Evolutionary conservation across 139 green algal species (phyloP).

Genomic region (Nannochloris sp.): DNA sequence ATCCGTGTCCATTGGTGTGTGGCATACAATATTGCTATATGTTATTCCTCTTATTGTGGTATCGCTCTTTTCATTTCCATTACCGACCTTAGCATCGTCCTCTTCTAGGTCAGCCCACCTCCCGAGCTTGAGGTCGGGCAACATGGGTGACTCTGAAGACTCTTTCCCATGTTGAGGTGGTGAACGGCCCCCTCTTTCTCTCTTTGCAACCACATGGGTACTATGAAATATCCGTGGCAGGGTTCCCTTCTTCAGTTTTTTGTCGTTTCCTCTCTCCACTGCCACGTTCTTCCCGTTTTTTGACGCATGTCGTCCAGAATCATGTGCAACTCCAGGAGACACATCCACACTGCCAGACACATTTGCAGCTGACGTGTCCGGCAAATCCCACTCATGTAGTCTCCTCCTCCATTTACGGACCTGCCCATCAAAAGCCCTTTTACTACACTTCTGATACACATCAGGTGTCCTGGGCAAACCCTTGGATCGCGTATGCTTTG

Average conservation of each 20-base stretch:
- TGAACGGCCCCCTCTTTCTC: no score
- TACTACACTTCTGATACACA: conserved; percentile 44
- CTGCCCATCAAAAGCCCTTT: conserved; percentile 45
- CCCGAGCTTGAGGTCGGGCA: no score
- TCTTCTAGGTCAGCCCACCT: no score
- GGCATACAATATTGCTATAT: no score
- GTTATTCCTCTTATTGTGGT: no score
- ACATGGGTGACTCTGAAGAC: no score
- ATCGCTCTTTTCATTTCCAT: no score
- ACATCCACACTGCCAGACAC: not conserved
- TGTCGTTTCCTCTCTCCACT: not conserved
- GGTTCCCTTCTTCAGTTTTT: conserved; percentile 4
- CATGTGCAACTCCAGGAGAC: conserved; percentile 2
- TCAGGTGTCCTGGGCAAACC: conserved; percentile 50
- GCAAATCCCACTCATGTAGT: conserved; percentile 39
- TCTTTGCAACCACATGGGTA: no score
- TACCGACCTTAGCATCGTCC: no score
- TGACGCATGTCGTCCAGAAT: not conserved
- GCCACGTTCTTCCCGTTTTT: conserved; percentile 17
- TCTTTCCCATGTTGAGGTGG: no score
- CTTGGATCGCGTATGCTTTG: conserved; percentile 21
- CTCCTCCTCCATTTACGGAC: conserved; percentile 38
- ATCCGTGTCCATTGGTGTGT: no score
- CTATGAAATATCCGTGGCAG: not conserved
- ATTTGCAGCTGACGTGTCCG: conserved; percentile 1